Evolutionary conservation across 2,329 filamentous ascomycete species (phyloP).

Genomic region (Fusarium austroafricanum): DNA sequence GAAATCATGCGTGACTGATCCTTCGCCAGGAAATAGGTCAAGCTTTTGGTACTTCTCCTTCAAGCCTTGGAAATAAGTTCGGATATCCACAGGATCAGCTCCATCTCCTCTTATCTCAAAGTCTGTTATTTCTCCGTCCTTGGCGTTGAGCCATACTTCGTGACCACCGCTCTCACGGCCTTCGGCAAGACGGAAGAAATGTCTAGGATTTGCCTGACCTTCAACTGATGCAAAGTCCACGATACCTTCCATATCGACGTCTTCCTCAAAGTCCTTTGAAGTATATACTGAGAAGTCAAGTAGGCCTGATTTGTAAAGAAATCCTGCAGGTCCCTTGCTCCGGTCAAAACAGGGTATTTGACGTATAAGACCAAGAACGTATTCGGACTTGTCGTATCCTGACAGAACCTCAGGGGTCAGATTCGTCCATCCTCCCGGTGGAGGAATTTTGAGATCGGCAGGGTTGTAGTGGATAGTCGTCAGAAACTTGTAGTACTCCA

Average conservation of each 20-base stretch:
- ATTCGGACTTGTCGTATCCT: background rate
- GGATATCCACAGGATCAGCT: background rate
- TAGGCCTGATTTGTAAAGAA: background rate
- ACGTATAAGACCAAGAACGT: background rate
- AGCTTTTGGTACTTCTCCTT: background rate
- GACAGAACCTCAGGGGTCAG: background rate
- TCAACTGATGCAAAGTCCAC: background rate
- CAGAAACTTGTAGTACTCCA: background rate
- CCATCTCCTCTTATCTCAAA: background rate
- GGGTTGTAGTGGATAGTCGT: background rate
- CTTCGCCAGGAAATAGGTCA: background rate
- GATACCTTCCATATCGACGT: background rate
- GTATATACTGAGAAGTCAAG: background rate
- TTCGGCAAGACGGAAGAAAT: background rate
- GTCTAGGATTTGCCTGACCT: background rate
- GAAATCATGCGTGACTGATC: background rate
- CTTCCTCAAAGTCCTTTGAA: background rate
- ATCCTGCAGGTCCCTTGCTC: background rate
- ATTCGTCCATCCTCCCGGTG: background rate
- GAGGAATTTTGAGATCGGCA: slow-evolving; percentile 23
- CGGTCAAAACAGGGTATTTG: background rate
- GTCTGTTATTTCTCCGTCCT: background rate
- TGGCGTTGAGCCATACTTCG: background rate
- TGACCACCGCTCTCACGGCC: background rate
- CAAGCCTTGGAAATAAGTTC: background rate